Base-by-base conservation (phyloP, 2,329 filamentous ascomycete species). In the Epichloe gansuensis region DNA sequence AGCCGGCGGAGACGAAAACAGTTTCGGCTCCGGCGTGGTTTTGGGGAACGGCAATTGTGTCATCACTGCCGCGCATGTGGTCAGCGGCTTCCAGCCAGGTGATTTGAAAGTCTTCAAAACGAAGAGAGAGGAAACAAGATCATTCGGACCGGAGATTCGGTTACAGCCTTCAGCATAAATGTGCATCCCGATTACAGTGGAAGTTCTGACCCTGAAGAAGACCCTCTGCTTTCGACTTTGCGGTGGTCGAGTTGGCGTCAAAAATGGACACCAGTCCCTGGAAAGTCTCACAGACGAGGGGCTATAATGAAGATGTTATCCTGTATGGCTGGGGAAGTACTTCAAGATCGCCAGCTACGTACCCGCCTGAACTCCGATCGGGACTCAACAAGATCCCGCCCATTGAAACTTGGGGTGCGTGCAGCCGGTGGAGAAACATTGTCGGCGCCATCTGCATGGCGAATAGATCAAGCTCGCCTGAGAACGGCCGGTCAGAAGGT, bases 1-100 rank as follows among this genome's bases (percentile, higher is more conserved):
- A 38, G 5, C 3, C 4, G 5, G 13, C 35, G 5, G 7, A 5
- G 13, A 38, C 4, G 13, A 8, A 5, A 8, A 38, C 9, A 8
- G 8, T 7, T 38, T 39, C 37, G 37, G 37, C 13, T 39, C 37
- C 37, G 37, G 37, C 37, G 37, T 39, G 0, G 37, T 39, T 39
- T 4, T 39, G 2, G 37, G 37, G 13, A 39, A 39, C 37, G 37
- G 37, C 37, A 39, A 2, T 2, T 39, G 37, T 39, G 13, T 39
- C 37, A 39, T 39, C 13, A 39, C 37, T n/a, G 37, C 37, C 37
- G 37, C 37, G 13, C 37, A 39, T 39, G 37, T 39, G 37, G 37
- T 39, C 13, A 4, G 5, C 3, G 5, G 12, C n/a, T 3, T 1
- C 11, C 2, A 2, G 0, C 3, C 13, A 39, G 0, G 3, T 6